These are phyloP conservation scores for Pyrus bretschneideri DNA, from an alignment of 306 rosid species.

Conservation along the genomic window DNA sequence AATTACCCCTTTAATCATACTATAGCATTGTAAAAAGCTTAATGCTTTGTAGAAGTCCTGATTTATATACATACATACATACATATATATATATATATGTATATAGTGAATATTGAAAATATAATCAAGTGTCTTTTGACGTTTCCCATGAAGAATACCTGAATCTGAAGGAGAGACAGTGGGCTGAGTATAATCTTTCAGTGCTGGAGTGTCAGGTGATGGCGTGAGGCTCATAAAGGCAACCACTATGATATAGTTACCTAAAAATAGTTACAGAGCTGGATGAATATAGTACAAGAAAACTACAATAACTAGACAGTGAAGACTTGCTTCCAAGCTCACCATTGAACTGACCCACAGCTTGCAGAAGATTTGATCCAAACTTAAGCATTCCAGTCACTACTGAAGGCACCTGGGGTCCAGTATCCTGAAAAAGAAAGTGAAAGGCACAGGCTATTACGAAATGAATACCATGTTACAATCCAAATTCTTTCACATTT, in stretches of 20 bases:
- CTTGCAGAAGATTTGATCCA: constrained; percentile 91
- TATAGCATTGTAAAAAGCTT: background rate
- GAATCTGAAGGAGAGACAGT: constrained; percentile 35
- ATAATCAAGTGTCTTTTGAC: background rate
- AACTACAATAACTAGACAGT: constrained; percentile 17
- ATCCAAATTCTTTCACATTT: constrained; percentile 7
- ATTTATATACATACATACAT: background rate
- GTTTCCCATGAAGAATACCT: constrained; percentile 34
- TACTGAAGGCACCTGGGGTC: constrained; percentile 81
- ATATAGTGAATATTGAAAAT: background rate
- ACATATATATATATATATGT: background rate
- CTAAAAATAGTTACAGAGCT: constrained; percentile 39
- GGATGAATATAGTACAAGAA: constrained; percentile 10
- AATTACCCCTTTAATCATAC: constrained; percentile 1
- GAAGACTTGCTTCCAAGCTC: constrained; percentile 22
- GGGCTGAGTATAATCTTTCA: constrained; percentile 64
- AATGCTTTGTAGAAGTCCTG: background rate
- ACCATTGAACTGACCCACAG: constrained; percentile 85
- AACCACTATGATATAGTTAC: constrained; percentile 61
- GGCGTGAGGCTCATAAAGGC: constrained; percentile 56
- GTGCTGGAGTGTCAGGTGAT: constrained; percentile 37
- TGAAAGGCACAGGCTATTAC: background rate
- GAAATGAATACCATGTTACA: constrained; percentile 18
- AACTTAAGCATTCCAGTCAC: constrained; percentile 58
- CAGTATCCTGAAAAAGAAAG: constrained; percentile 58